These are phyloP conservation scores for Vitis rupestris DNA, from an alignment of 164 flowering plant genomes.

Conservation along the genomic window DNA sequence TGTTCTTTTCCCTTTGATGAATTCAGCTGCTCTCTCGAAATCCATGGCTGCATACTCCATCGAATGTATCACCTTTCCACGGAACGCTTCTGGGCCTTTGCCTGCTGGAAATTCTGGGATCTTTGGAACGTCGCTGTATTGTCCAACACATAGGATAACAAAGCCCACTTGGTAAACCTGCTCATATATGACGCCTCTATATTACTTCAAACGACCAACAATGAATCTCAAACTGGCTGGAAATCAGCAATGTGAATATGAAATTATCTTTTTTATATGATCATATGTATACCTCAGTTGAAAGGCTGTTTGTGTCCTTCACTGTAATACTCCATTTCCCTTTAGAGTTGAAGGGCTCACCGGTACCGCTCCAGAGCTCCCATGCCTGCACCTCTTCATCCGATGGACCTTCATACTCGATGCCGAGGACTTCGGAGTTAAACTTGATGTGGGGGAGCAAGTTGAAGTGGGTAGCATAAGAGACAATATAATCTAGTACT, in stretches of 20 bases:
- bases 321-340: slow-evolving; percentile 41
- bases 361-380: slow-evolving; percentile 35
- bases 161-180: not conserved
- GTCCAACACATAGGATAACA: slow-evolving; percentile 14
- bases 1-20: no score
- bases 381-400: slow-evolving; percentile 31
- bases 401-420: slow-evolving; percentile 25
- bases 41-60: no score
- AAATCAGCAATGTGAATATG: no score
- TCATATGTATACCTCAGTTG: slow-evolving; percentile 17
- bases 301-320: slow-evolving; percentile 8
- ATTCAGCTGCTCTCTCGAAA: no score
- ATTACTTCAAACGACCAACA: no score
- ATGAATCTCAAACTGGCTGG: no score
- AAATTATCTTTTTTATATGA: no score
- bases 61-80: no score
- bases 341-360: slow-evolving; percentile 23
- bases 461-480: slow-evolving; percentile 37
- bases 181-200: no score
- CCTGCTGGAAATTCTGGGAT: slow-evolving; percentile 11
- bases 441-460: slow-evolving; percentile 30
- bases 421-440: slow-evolving; percentile 28
- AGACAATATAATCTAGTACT: slow-evolving; percentile 46
- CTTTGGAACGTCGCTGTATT: slow-evolving; percentile 8
- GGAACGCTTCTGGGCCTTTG: no score